phyloP scores from a whole-genome alignment of 345 rosid species.

The Aurinia saxatilis region DNA sequence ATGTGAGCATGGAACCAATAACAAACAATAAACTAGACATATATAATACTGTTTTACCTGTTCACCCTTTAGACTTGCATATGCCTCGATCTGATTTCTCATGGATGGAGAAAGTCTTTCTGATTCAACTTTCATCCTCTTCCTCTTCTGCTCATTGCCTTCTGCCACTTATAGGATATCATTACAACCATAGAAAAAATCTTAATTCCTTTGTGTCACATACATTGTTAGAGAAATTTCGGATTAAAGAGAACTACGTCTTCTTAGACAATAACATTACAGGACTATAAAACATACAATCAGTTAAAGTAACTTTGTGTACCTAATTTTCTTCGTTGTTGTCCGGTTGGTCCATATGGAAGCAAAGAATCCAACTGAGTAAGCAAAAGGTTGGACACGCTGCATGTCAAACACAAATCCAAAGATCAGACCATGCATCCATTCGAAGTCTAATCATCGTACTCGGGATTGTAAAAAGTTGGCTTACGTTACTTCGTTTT shows the following conservation, averaged over 20 bases:
- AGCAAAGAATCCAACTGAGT: constrained; percentile 58
- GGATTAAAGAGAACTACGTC: background rate
- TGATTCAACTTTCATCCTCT: constrained; percentile 66
- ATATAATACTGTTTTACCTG: constrained; percentile 38
- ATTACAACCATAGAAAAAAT: background rate
- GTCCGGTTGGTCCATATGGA: constrained; percentile 59
- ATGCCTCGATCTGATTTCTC: constrained; percentile 63
- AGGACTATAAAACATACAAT: background rate
- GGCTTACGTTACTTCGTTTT: constrained; percentile 59
- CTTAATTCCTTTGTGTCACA: background rate
- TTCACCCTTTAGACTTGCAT: constrained; percentile 67
- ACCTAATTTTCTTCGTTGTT: constrained; percentile 68
- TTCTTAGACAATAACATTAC: background rate
- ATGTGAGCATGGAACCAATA: background rate
- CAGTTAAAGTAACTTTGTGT: background rate
- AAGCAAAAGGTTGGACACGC: constrained; percentile 43
- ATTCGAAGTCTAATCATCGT: background rate
- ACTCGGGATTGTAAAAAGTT: background rate
- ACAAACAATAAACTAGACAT: background rate
- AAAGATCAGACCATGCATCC: background rate
- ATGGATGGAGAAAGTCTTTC: constrained; percentile 56
- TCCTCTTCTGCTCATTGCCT: constrained; percentile 66
- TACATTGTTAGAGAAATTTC: background rate
- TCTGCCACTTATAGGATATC: constrained; percentile 40
- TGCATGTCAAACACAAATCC: constrained; percentile 21